Percentiles rank a stretch among this genome's conserved stretches.
phyloP scores from a whole-genome alignment of 225 moss, liverwort and hornwort species.

The Lunularia cruciata region DNA sequence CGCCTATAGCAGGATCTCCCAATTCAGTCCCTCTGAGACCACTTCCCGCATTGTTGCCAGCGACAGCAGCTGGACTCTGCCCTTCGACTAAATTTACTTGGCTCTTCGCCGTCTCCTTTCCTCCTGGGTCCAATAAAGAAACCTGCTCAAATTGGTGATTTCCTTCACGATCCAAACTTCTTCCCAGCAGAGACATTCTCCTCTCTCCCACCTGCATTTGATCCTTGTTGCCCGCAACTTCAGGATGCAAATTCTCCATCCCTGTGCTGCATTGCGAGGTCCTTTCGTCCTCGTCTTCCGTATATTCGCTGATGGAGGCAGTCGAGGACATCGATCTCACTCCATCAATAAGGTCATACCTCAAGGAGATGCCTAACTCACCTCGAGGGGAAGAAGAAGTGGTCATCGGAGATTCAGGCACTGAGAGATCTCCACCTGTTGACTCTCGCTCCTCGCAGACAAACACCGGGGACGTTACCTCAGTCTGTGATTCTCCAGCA shows the following conservation, averaged over 20 bases:
- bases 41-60: slow-evolving; percentile 1
- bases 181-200: slow-evolving; percentile 1
- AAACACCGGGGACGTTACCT: background rate
- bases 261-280: slow-evolving; percentile 32
- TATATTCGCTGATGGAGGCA: slow-evolving; percentile 9
- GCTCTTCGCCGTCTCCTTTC: slow-evolving; percentile 17
- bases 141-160: slow-evolving; percentile 34
- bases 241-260: background rate
- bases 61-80: background rate
- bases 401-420: slow-evolving; percentile 5
- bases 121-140: slow-evolving; percentile 39
- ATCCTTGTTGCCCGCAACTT: slow-evolving; percentile 8
- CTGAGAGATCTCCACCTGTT: slow-evolving; percentile 13
- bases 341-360: slow-evolving; percentile 6
- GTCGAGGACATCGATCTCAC: slow-evolving; percentile 8
- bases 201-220: slow-evolving; percentile 8
- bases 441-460: slow-evolving; percentile 8
- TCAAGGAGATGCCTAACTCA: background rate
- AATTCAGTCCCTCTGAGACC: background rate
- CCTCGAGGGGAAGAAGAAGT: background rate
- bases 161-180: slow-evolving; percentile 19
- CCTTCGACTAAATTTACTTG: slow-evolving; percentile 12
- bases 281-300: slow-evolving; percentile 19
- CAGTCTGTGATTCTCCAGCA: slow-evolving; percentile 16
- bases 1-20: background rate